A percentile compares a stretch with the other conserved stretches of the same genome.
These are phyloP conservation scores for thale cress (Arabidopsis thaliana) DNA, from an alignment of 345 rosid genomes.

Conservation along the genomic window DNA sequence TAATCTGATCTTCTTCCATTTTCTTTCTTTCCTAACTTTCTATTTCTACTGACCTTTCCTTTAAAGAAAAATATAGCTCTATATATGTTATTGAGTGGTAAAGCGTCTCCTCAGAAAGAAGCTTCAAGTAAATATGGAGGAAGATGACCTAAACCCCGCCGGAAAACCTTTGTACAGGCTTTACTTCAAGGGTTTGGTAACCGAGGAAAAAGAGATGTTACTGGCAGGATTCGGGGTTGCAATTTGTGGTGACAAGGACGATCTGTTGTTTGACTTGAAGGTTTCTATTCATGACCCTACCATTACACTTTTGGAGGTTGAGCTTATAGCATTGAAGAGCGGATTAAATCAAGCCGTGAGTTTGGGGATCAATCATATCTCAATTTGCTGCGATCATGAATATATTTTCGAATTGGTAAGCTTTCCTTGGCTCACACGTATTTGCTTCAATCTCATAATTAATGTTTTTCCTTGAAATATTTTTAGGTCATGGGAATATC, in stretches of 20 bases:
- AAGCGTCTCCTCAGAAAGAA: not conserved
- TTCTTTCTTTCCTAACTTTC: no score
- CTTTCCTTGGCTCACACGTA: not conserved
- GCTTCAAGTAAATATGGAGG: not conserved
- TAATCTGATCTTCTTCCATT: no score
- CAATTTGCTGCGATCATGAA: not conserved
- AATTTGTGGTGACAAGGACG: not conserved
- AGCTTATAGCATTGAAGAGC: not conserved
- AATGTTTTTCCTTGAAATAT: not conserved
- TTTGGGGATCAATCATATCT: not conserved
- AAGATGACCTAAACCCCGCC: not conserved
- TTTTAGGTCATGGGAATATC: not conserved
- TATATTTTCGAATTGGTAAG: slow-evolving; percentile 1
- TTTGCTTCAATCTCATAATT: not conserved
- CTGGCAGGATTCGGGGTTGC: not conserved
- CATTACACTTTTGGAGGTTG: not conserved
- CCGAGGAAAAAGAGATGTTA: not conserved
- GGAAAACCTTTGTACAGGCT: not conserved
- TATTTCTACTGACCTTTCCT: no score
- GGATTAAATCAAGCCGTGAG: not conserved
- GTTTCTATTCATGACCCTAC: not conserved
- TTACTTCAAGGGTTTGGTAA: slow-evolving; percentile 1
- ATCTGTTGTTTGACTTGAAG: not conserved
- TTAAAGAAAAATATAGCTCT: no score
- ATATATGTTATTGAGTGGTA: no score